These are phyloP conservation scores for Tetrapisispora arboricola DNA, from an alignment of 805 yeast species.

Conservation along the genomic window DNA sequence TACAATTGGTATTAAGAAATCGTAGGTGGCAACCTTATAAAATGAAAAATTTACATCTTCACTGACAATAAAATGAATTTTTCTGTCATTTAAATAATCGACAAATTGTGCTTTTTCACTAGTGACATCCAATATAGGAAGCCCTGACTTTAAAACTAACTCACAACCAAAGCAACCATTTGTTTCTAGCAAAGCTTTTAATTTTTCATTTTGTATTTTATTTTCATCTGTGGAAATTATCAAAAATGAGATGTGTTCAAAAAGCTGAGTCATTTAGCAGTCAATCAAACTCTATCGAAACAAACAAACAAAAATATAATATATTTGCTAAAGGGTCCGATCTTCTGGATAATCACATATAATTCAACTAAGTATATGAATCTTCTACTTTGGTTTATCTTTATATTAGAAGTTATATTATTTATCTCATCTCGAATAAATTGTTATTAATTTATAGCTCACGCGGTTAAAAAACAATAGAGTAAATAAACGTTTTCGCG, in stretches of 20 bases:
- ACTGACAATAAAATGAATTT: slow-evolving; percentile 18
- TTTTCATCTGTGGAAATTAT: background rate
- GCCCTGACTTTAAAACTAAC: background rate
- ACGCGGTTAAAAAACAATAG: too few relatives aligned
- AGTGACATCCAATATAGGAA: background rate
- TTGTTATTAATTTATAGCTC: background rate
- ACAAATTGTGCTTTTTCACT: background rate
- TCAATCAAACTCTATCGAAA: background rate
- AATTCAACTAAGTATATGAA: too few relatives aligned
- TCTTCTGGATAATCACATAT: too few relatives aligned
- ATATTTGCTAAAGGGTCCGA: too few relatives aligned
- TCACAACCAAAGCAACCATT: background rate
- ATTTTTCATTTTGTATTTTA: background rate
- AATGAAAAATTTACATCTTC: slow-evolving; percentile 17
- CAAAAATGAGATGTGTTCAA: background rate
- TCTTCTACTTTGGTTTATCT: too few relatives aligned
- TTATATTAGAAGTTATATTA: too few relatives aligned
- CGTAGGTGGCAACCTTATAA: slow-evolving; percentile 21
- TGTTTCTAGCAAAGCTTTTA: background rate
- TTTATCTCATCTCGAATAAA: background rate
- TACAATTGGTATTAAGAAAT: slow-evolving; percentile 25
- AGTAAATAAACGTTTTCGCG: too few relatives aligned
- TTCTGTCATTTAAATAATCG: background rate
- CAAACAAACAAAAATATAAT: background rate
- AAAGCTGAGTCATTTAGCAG: background rate